Evolutionary conservation across 2,329 filamentous ascomycete species (phyloP), one percentile per base, ranked within the genome.

Genomic region (Fusarium sp.): DNA sequence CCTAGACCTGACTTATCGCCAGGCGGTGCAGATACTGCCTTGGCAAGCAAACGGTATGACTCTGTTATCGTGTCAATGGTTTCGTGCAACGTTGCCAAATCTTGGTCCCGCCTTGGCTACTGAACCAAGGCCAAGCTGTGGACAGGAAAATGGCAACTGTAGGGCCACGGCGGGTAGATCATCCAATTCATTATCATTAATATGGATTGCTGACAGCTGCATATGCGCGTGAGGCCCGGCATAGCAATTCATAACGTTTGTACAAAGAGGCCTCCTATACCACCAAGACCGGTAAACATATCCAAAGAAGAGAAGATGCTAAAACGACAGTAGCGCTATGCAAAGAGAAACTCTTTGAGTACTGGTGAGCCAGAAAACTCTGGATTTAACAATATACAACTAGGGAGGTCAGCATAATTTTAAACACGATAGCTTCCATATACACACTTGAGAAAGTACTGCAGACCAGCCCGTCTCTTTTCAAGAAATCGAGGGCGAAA

Each of bases 291-390:
- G 35, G 48, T 49, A 61, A 71, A 57, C 50, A 73, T 73, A 62
- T 71, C 59, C 67, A 61, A 55, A 56, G 45, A 68, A 70, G 57
- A 62, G 52, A 67, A 71, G 41, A 58, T 50, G 58, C 53, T 50
- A 43, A 49, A 37, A 50, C n/a, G 44, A 54, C 43, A 55, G n/a
- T 20, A 30, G 46, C 60, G 60, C 49, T 84, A 87, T 52, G 83
- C 83, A 77, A 97, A 96, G 50, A 97, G 84, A 76, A 97, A 97
- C 59, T 97, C 93, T 76, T 96, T 97, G 43, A 97, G 84, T 3
- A 97, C 88, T 0, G 94, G 92, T n/a, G 93, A 96, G 13, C 92
- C 92, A 33, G 94, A 92, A 76, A 97, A 97, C 78, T 97, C 94
- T 0, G 95, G 95, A 78, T 97, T 97, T 30, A 97, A 82, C 69